phyloP scores from a whole-genome alignment of 2,329 filamentous ascomycete species.

The Fusarium sp. region DNA sequence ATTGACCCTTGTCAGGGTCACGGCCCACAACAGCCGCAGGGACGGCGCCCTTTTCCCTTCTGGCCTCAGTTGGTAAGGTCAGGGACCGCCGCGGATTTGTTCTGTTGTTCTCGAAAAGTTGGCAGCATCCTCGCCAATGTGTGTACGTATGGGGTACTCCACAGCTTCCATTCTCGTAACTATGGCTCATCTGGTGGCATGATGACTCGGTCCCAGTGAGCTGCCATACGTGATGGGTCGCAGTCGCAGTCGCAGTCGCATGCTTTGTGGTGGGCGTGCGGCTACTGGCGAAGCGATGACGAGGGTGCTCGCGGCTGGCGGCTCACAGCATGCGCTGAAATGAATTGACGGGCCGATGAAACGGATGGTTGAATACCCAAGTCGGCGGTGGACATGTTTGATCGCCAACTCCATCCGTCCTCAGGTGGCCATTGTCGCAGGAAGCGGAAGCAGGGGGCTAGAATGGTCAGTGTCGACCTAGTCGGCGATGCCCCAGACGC shows the following conservation, averaged over 20 bases:
- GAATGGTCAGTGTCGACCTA: neutral
- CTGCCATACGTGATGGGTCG: neutral
- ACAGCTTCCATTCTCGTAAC: neutral
- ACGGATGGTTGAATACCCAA: conserved; percentile 27
- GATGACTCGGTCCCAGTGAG: neutral
- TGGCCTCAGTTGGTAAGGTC: conserved; percentile 1
- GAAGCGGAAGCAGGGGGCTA: conserved; percentile 11
- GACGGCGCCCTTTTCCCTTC: conserved; percentile 23
- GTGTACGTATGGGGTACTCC: neutral
- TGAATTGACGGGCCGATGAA: conserved; percentile 33
- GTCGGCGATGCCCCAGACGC: conserved; percentile 7
- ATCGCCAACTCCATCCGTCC: conserved; percentile 29
- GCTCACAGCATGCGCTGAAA: conserved; percentile 10
- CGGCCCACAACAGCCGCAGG: conserved; percentile 33
- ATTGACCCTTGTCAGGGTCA: conserved; percentile 14
- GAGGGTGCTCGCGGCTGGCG: neutral
- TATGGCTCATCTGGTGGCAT: neutral
- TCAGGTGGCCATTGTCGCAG: conserved; percentile 27
- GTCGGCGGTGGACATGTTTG: conserved; percentile 24
- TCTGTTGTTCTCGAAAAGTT: conserved; percentile 25
- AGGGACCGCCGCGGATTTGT: neutral
- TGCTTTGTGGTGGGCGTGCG: neutral
- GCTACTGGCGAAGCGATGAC: neutral
- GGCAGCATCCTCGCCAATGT: conserved; percentile 1
- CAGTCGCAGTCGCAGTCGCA: neutral